Conservation (phyloP, 768 basidiomycete species). For the Phaffia australis region DNA sequence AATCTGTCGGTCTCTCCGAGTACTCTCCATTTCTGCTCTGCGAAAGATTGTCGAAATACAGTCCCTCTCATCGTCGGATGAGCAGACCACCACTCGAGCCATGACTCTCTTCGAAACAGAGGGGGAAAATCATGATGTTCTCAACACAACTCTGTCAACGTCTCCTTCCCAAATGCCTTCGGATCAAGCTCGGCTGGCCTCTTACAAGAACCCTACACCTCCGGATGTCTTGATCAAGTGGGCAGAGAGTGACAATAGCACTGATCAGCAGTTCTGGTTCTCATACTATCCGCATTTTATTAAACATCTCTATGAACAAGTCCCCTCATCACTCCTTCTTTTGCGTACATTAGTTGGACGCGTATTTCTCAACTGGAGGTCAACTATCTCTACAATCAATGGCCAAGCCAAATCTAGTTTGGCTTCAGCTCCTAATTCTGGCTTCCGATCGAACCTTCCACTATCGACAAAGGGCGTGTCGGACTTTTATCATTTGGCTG, state of each 20-base stretch:
- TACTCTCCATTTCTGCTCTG: constrained; percentile 13
- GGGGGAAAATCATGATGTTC: constrained; percentile 3
- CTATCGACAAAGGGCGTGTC: constrained; percentile 1
- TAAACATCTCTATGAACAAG: constrained; percentile 24
- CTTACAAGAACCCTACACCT: constrained; percentile 6
- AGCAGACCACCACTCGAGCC: constrained; percentile 4
- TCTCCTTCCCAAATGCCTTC: constrained; percentile 30
- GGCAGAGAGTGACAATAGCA: constrained; percentile 33
- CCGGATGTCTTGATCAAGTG: constrained; percentile 31
- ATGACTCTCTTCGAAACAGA: constrained; percentile 18
- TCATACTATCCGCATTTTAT: constrained; percentile 32
- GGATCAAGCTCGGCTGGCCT: constrained; percentile 33
- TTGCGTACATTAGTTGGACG: constrained; percentile 29
- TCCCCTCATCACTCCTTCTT: constrained; percentile 29
- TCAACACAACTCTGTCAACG: constrained; percentile 25
- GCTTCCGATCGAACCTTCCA: constrained; percentile 23
- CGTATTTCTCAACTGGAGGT: constrained; percentile 33
- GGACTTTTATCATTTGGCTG: constrained; percentile 33
- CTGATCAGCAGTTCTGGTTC: constrained; percentile 34
- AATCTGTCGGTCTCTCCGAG: constrained; percentile 16
- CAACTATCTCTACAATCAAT: constrained; percentile 30
- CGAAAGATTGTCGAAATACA: constrained; percentile 10
- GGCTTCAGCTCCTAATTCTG: constrained; percentile 18
- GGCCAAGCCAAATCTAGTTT: constrained; percentile 27
- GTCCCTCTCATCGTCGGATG: constrained; percentile 4